Percentiles rank a stretch among this genome's conserved stretches.
These are phyloP conservation scores for Liriodendron chinense DNA, from an alignment of 164 flowering plant genomes.

Conservation along the genomic window DNA sequence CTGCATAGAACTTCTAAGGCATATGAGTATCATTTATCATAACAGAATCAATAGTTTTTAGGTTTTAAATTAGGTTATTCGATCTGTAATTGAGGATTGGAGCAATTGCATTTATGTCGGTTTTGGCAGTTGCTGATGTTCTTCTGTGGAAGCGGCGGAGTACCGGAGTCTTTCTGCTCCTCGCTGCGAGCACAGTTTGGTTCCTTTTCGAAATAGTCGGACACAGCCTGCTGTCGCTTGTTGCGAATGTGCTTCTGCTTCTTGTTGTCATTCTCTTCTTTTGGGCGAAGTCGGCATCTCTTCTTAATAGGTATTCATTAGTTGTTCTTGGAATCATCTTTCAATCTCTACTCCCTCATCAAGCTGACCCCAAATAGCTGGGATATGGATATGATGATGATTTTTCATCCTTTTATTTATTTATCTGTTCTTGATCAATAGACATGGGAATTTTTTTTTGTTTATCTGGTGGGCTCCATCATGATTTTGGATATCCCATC, in stretches of 20 bases:
- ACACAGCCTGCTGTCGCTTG: slow-evolving; percentile 48
- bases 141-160: slow-evolving; percentile 64
- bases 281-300: slow-evolving; percentile 85
- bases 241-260: slow-evolving; percentile 63
- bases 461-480: not conserved
- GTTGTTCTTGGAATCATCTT: not conserved
- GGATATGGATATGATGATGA: not conserved
- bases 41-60: not conserved
- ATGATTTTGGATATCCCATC: not conserved
- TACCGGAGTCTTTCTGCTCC: slow-evolving; percentile 33
- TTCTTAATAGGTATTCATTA: slow-evolving; percentile 61
- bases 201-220: slow-evolving; percentile 64
- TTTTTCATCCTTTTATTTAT: not conserved
- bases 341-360: not conserved
- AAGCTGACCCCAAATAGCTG: not conserved
- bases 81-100: not conserved
- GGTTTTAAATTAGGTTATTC: not conserved
- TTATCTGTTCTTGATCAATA: not conserved
- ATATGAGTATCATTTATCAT: too few species aligned
- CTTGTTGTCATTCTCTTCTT: slow-evolving; percentile 64
- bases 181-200: slow-evolving; percentile 55
- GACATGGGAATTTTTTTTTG: not conserved
- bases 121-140: slow-evolving; percentile 65
- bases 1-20: too few species aligned
- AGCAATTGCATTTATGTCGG: not conserved